These are phyloP conservation scores for Colletotrichum sp. DNA, from an alignment of 2,329 filamentous ascomycete species.

Conservation along the genomic window DNA sequence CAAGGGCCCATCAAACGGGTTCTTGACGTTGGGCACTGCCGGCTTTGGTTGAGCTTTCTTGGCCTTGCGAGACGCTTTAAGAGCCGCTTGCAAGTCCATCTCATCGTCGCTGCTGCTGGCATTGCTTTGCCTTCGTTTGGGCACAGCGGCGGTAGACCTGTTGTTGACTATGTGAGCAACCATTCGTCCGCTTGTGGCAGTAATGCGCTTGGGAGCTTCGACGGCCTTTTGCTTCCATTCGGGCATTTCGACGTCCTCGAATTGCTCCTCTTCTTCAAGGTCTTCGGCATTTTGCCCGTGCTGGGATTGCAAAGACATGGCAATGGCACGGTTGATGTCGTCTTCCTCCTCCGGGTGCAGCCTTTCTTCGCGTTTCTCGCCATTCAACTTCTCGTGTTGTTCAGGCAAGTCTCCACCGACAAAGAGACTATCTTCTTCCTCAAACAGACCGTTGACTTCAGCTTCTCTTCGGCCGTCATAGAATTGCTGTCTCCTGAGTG, in stretches of 20 bases:
- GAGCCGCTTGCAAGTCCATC: conserved; percentile 77
- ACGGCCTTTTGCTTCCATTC: conserved; percentile 63
- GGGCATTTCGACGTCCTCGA: conserved; percentile 58
- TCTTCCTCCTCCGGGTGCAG: conserved; percentile 49
- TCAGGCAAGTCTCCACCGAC: conserved; percentile 39
- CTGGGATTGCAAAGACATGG: conserved; percentile 78
- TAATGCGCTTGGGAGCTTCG: conserved; percentile 55
- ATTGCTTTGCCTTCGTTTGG: conserved; percentile 50
- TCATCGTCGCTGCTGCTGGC: conserved; percentile 73
- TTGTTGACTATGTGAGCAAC: conserved; percentile 80
- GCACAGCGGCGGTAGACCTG: conserved; percentile 66
- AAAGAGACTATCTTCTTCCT: conserved; percentile 62
- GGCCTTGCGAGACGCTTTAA: conserved; percentile 73
- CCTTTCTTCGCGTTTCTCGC: conserved; percentile 39
- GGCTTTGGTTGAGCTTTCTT: conserved; percentile 50
- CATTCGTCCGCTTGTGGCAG: conserved; percentile 58
- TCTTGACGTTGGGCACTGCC: conserved; percentile 58
- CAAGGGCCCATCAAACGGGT: conserved; percentile 77
- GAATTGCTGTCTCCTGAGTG: neutral
- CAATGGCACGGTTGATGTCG: conserved; percentile 82
- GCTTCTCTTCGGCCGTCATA: neutral
- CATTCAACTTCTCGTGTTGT: conserved; percentile 12
- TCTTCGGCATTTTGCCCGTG: conserved; percentile 43
- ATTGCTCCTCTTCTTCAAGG: conserved; percentile 46
- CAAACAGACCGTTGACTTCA: conserved; percentile 27